Conservation (phyloP, 306 rosid genomes). For the Vigna hirtella region DNA sequence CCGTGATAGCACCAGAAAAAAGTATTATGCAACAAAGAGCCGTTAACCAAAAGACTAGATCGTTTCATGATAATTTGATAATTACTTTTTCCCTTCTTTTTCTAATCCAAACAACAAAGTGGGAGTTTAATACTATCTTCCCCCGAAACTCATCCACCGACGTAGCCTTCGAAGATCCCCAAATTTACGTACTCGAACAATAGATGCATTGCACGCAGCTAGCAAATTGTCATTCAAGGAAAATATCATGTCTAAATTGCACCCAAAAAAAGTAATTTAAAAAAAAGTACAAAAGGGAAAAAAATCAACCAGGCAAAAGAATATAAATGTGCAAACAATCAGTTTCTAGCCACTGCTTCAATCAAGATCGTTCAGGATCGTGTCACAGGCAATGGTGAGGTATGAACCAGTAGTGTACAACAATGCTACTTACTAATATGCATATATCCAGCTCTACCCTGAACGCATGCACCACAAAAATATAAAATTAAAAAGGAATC, state of each 20-base stretch:
- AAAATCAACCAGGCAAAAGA: conserved; percentile 33
- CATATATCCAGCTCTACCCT: conserved; percentile 48
- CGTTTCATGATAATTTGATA: no score
- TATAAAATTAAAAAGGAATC: conserved; percentile 28
- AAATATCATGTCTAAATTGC: conserved; percentile 20
- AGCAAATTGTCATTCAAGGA: not conserved
- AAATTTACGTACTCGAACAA: not conserved
- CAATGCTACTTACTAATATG: conserved; percentile 50
- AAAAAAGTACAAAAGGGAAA: not conserved
- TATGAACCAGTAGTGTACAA: conserved; percentile 53
- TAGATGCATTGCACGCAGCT: not conserved
- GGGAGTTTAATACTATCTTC: not conserved
- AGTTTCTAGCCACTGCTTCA: conserved; percentile 49
- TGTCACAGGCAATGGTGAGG: conserved; percentile 41
- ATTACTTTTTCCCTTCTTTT: no score
- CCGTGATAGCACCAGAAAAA: not conserved
- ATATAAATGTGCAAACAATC: conserved; percentile 45
- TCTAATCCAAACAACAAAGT: no score
- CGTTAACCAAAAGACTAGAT: not conserved
- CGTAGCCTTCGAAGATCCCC: not conserved
- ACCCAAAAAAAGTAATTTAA: not conserved
- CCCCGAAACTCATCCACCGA: not conserved
- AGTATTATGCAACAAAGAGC: not conserved
- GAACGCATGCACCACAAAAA: conserved; percentile 39
- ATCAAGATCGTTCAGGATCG: conserved; percentile 44